Base-by-base conservation (phyloP, 164 flowering plant species). In the Pachysandra terminalis region DNA sequence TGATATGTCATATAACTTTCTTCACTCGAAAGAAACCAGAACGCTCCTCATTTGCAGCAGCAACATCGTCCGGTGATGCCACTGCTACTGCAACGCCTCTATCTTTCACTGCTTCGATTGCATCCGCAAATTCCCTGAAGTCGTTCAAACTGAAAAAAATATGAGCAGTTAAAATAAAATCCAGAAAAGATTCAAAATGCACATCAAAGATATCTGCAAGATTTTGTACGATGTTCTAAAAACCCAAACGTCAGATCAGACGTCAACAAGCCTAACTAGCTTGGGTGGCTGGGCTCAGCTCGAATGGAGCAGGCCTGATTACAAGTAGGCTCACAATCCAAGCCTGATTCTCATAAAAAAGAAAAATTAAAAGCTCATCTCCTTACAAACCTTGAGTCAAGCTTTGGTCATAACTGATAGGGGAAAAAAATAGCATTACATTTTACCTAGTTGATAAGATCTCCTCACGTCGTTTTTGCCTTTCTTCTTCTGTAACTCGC, bases 401-500 rank as follows among this genome's bases (percentile, higher is more conserved):
- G n/a, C n/a, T n/a, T n/a, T n/a, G n/a, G n/a, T n/a, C n/a, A n/a
- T n/a, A n/a, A n/a, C n/a, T n/a, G n/a, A n/a, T n/a, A n/a, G n/a
- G n/a, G n/a, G n/a, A n/a, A n/a, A n/a, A n/a, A n/a, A n/a, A n/a
- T n/a, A n/a, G 10, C 28, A 17, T 22, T 35, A 56, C 7, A 32
- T 7, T 32, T 73, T 83, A 96, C 99, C 95, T 87, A 51, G 98
- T 93, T 66, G 96, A 88, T 56, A 96, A 69, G 70, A 96, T 93
- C 76, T 93, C 98, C 80, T 88, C 98, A 16, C 96, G 91, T 69
- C 98, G 88, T 70, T 16, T 75, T 71, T 87, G 86, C 69, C 99
- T 83, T 82, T 93, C 99, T 77, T 91, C 98, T 54, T 96, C 97
- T 0, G 96, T 90, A 64, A 96, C 65, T 41, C 98, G 98, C 75